Conservation (phyloP, 208 protist genomes). For the Leishmania aethiopica region DNA sequence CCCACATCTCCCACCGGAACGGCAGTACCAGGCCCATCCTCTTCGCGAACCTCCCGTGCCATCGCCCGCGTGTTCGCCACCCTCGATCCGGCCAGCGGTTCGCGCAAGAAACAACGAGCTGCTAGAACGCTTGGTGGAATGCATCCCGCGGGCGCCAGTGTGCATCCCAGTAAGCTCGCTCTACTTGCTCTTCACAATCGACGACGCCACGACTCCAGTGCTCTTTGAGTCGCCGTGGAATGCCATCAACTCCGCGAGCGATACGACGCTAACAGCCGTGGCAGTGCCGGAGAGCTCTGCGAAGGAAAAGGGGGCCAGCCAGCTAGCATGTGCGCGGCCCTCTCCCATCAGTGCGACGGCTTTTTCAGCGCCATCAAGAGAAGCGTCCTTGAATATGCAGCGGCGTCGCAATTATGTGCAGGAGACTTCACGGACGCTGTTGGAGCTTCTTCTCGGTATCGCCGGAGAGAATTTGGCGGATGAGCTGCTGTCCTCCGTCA, state of each 20-base stretch:
- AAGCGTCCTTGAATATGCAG: neutral
- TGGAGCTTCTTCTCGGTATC: neutral
- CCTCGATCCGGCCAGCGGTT: neutral
- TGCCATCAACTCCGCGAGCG: neutral
- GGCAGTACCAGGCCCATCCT: neutral
- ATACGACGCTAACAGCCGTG: neutral
- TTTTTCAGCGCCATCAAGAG: neutral
- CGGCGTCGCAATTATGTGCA: neutral
- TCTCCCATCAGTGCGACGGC: neutral
- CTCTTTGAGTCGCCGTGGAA: constrained; percentile 1
- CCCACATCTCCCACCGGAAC: neutral
- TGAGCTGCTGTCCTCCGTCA: constrained; percentile 2
- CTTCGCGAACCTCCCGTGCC: neutral
- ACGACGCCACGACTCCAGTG: neutral
- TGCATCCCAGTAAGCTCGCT: neutral
- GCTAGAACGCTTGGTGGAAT: constrained; percentile 1
- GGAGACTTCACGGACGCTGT: neutral
- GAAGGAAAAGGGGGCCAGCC: neutral
- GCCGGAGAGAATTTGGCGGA: neutral
- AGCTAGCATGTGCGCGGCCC: neutral
- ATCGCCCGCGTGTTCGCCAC: neutral
- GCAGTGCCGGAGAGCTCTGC: neutral
- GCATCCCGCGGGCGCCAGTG: constrained; percentile 19
- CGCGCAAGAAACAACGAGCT: neutral
- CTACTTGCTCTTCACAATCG: neutral